These are phyloP conservation scores for Globisporangium middletonii DNA, from an alignment of 352 stramenopile genomes.

Conservation along the genomic window DNA sequence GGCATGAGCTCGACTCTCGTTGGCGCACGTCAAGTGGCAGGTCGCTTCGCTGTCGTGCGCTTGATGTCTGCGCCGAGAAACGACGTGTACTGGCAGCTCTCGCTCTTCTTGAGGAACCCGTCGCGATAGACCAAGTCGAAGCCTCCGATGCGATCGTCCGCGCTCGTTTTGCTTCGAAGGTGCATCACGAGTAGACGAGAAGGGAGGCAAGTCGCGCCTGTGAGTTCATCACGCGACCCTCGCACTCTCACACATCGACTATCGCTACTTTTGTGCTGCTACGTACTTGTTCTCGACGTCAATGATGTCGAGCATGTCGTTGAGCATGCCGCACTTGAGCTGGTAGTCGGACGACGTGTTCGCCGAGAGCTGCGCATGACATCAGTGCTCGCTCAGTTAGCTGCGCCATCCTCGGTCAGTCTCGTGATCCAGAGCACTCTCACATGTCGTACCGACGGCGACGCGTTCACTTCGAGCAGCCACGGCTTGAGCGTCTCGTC, in stretches of 20 bases:
- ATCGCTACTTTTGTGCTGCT: not conserved
- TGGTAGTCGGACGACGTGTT: conserved; percentile 90
- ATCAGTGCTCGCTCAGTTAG: not conserved
- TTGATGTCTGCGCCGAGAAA: conserved; percentile 60
- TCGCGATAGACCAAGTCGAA: conserved; percentile 83
- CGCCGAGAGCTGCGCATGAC: conserved; percentile 64
- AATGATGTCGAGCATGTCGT: conserved; percentile 93
- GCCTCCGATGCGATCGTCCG: conserved; percentile 53
- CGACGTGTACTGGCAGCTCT: conserved; percentile 71
- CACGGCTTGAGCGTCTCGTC: conserved; percentile 89
- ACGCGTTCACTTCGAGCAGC: conserved; percentile 93
- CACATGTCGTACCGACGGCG: conserved; percentile 62
- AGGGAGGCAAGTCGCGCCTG: not conserved
- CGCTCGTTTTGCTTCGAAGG: conserved; percentile 18
- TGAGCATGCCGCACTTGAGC: conserved; percentile 93
- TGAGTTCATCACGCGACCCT: too few species aligned
- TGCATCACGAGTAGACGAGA: not conserved
- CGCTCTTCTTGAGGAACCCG: conserved; percentile 50
- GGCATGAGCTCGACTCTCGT: not conserved
- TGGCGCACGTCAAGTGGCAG: not conserved
- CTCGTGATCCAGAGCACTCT: not conserved
- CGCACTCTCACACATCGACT: too few species aligned
- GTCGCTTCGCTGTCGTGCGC: conserved; percentile 8
- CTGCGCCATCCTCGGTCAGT: not conserved
- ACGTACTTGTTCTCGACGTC: conserved; percentile 85